phyloP scores from a whole-genome alignment of 176 grass and related monocot genomes.

The Cenchrus fungigraminus region DNA sequence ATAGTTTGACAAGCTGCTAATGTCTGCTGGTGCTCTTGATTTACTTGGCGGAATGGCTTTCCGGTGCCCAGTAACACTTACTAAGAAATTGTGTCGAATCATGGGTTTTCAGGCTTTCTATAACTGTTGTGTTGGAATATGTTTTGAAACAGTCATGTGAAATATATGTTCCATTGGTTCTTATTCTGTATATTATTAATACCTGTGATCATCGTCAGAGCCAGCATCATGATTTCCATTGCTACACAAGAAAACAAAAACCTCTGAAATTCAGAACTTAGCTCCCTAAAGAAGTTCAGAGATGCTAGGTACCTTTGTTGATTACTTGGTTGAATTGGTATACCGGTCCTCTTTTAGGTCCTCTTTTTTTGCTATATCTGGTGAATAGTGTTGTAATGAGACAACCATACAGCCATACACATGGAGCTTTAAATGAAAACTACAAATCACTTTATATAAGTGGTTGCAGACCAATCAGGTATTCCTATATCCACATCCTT shows the following conservation, averaged over 20 bases:
- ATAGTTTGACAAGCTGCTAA: constrained; percentile 1
- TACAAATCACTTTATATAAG: not conserved
- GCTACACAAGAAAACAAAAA: not conserved
- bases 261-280: constrained; percentile 5
- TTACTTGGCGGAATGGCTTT: not conserved
- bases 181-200: not conserved
- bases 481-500: not conserved
- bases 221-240: not conserved
- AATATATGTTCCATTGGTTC: not conserved
- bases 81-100: not conserved
- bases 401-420: not conserved
- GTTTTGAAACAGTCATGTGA: not conserved
- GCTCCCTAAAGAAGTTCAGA: not conserved
- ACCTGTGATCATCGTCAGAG: not conserved
- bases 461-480: too few relatives aligned
- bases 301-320: not conserved
- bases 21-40: not conserved
- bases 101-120: not conserved
- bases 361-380: not conserved
- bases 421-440: too few relatives aligned
- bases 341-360: not conserved
- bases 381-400: not conserved
- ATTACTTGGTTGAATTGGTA: constrained; percentile 4
- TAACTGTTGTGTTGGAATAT: not conserved
- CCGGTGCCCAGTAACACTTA: not conserved